Percentiles rank a stretch among this genome's conserved stretches.
Conservation (phyloP, 73 alveolate genomes). For the Paramecium pentaurelia region DNA sequence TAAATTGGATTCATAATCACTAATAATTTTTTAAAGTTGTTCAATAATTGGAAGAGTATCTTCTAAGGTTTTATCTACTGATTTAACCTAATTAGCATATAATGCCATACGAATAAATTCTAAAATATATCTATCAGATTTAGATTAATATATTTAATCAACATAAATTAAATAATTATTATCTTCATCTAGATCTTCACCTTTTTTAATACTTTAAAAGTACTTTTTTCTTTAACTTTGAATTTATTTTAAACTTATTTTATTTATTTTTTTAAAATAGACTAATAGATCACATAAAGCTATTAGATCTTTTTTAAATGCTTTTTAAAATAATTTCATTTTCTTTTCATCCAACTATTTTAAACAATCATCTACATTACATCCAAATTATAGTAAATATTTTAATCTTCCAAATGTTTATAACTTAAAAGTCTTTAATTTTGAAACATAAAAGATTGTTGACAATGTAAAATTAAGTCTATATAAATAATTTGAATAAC, state of each 20-base stretch:
- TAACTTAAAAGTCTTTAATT: background rate
- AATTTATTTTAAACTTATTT: background rate
- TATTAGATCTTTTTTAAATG: background rate
- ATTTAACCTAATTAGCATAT: background rate
- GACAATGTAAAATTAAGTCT: background rate
- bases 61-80: background rate
- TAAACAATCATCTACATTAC: background rate
- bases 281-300: conserved; percentile 1
- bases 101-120: background rate
- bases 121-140: background rate
- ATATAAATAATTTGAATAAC: background rate
- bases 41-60: background rate
- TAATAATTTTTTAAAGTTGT: background rate
- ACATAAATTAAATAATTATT: background rate
- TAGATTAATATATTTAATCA: background rate
- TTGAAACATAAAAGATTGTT: background rate
- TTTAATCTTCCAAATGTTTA: background rate
- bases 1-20: background rate
- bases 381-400: background rate
- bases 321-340: background rate
- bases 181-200: background rate
- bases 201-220: background rate
- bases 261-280: background rate
- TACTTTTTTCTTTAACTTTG: background rate
- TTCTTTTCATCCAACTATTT: background rate